Evolutionary conservation across 1,284 basidiomycete genomes (phyloP).

Genomic region (Cerrena zonata): DNA sequence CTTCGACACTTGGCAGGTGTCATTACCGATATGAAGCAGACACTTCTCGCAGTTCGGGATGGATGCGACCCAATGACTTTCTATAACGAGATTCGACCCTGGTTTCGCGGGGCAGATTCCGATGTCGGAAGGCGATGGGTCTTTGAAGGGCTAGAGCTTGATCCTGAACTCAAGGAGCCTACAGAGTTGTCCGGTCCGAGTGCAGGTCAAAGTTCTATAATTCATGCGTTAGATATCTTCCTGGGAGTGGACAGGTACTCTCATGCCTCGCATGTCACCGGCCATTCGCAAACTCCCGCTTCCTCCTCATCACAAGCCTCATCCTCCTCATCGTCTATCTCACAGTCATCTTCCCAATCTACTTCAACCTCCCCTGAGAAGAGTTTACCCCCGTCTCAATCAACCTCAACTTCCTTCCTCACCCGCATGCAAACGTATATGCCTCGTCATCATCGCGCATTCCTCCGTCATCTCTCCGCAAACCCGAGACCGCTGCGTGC

Average conservation of each 20-base stretch:
- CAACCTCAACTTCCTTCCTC: conserved; percentile 49
- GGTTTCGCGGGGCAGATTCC: conserved; percentile 85
- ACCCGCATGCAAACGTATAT: conserved; percentile 84
- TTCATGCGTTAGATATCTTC: conserved; percentile 88
- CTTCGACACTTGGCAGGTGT: conserved; percentile 61
- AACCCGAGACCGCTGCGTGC: conserved; percentile 54
- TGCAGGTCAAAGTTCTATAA: conserved; percentile 84
- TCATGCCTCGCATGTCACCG: conserved; percentile 22
- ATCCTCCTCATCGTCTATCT: conserved; percentile 8
- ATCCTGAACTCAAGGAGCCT: conserved; percentile 45
- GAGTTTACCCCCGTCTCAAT: neutral
- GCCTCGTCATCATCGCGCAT: conserved; percentile 85
- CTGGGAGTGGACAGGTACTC: conserved; percentile 73
- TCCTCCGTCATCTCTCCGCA: conserved; percentile 75
- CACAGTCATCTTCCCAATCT: conserved; percentile 11
- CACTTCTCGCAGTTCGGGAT: conserved; percentile 64
- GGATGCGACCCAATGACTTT: conserved; percentile 79
- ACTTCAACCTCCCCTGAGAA: neutral
- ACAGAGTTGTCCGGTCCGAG: conserved; percentile 78
- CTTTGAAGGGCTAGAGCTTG: conserved; percentile 70
- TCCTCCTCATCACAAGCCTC: conserved; percentile 2
- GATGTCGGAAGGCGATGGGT: conserved; percentile 65
- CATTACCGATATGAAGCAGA: conserved; percentile 56
- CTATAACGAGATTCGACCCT: conserved; percentile 83
- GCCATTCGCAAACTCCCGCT: conserved; percentile 1